phyloP scores from a whole-genome alignment of 2,329 filamentous ascomycete species.

The Phoma sp. region DNA sequence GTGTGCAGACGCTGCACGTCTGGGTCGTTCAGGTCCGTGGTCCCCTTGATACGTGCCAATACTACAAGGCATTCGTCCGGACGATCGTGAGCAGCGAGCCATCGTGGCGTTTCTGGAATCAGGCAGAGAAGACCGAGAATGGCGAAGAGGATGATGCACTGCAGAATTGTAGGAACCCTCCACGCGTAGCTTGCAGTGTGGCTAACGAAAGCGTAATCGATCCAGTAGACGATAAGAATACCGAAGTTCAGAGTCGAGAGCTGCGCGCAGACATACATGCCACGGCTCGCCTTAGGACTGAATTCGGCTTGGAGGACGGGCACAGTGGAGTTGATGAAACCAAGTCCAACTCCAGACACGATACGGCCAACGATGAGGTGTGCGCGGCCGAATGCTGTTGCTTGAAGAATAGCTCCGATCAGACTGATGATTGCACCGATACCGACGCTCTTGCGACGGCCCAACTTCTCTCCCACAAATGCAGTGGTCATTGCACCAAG shows the following conservation, averaged over 20 bases:
- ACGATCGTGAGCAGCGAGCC: constrained; percentile 26
- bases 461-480: constrained; percentile 62
- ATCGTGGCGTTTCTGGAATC: constrained; percentile 25
- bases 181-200: constrained; percentile 26
- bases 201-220: constrained; percentile 23
- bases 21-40: constrained; percentile 7
- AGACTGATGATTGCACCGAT: constrained; percentile 25
- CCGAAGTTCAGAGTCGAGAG: constrained; percentile 27
- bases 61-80: constrained; percentile 24
- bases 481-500: constrained; percentile 45
- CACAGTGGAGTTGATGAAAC: constrained; percentile 27
- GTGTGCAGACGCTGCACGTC: constrained; percentile 24
- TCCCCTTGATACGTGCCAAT: constrained; percentile 21
- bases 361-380: constrained; percentile 28
- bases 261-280: constrained; percentile 28
- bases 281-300: constrained; percentile 27
- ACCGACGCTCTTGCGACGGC: constrained; percentile 47
- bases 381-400: constrained; percentile 19
- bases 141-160: constrained; percentile 17
- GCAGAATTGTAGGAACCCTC: constrained; percentile 24
- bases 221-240: constrained; percentile 27
- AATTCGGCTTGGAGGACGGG: constrained; percentile 27
- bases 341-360: constrained; percentile 41
- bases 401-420: constrained; percentile 24
- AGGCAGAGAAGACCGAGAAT: constrained; percentile 17